phyloP scores from a whole-genome alignment of 257 asterid genomes.

The Solanum ossicruentum region DNA sequence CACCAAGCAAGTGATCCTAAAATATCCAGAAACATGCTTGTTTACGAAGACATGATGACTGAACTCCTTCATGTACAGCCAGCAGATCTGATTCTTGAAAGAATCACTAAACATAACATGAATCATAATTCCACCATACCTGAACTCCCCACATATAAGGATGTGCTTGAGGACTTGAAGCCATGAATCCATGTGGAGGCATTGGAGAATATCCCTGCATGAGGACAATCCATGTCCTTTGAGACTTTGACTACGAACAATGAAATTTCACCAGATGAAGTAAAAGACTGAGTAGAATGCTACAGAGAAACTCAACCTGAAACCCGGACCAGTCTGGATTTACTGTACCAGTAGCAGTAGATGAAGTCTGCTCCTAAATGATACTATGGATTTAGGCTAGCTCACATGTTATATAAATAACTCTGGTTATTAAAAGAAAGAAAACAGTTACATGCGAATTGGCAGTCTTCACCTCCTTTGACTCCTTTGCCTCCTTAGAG shows the following conservation, averaged over 20 bases:
- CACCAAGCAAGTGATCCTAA: neutral
- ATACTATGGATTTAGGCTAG: neutral
- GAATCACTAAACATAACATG: neutral
- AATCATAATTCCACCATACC: conserved; percentile 21
- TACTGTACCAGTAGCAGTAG: conserved; percentile 44
- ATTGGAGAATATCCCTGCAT: conserved; percentile 74
- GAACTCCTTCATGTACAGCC: neutral
- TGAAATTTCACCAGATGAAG: neutral
- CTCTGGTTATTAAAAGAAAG: neutral
- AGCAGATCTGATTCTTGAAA: neutral
- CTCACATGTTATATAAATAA: neutral
- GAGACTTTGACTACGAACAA: neutral
- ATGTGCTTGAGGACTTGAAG: conserved; percentile 79
- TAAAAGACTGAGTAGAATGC: conserved; percentile 1
- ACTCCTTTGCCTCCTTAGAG: conserved; percentile 66
- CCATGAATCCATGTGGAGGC: conserved; percentile 84
- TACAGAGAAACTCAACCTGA: conserved; percentile 48
- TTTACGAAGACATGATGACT: neutral
- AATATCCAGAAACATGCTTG: neutral
- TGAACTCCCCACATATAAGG: conserved; percentile 99
- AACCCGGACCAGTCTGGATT: conserved; percentile 86
- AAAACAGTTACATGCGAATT: conserved; percentile 36
- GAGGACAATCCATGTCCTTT: conserved; percentile 8
- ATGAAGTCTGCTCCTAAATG: conserved; percentile 62
- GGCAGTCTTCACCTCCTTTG: conserved; percentile 66